Base-by-base conservation (phyloP, 208 protist genomes). In the Trypanosoma lewisi region DNA sequence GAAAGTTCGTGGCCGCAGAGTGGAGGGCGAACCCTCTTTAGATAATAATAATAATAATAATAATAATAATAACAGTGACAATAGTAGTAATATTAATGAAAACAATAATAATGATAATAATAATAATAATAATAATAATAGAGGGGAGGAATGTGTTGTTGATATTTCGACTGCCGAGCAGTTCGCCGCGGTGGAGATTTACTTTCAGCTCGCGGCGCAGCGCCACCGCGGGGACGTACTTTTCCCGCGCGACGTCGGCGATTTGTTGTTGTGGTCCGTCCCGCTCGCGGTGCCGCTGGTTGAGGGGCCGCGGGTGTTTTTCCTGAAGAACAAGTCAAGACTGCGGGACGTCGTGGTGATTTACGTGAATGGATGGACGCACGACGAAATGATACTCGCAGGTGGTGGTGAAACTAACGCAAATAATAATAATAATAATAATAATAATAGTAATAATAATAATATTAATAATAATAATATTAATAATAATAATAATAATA, bases 351-450 rank as follows among this genome's bases (percentile, higher is more conserved):
- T 85, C 27, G 70, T 90, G n/a, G 64, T 91, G 8, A 50, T 95
- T 16, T 95, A 89, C 55, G 80, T 92, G 25, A 86, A 92, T 49
- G 85, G 85, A 11, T 89, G 80, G 82, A 85, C 82, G 25, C 83
- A 87, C 63, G 80, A 89, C 47, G 71, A 81, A 59, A 81, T 94
- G 73, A 73, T 89, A 63, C 76, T 73, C 56, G 78, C 75, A 4
- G 75, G 67, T 8, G 69, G 76, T 2, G 69, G 69, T 21, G 16
- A 25, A 9, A 17, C 28, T 12, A 53, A 14, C 14, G 31, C 14
- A 7, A 23, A 39, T 28, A 9, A n/a, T 30, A 53, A 1, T 36
- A 14, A 5, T 23, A 37, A 54, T 39, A 36, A 57, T 36, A 45
- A 17, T 27, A 16, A n/a, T 16, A 17, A n/a, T 23, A 14, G 23